Evolutionary conservation across 78 protist species (phyloP), one percentile per base, ranked within the genome.

Genomic region (Goniomonas avonlea): DNA sequence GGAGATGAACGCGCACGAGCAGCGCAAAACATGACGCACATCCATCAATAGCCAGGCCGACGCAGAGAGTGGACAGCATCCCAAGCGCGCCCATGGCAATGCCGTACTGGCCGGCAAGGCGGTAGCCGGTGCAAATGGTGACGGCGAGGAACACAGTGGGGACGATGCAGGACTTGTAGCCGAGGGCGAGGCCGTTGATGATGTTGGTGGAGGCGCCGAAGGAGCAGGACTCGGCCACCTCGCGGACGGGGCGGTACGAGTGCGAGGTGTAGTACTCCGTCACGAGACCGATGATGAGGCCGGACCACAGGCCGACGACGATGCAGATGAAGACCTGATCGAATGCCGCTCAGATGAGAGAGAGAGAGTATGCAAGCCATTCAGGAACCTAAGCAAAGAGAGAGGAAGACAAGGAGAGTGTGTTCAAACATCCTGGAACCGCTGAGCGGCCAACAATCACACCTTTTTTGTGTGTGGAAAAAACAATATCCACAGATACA

Each of bases 221-320:
- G 73, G 38, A 61, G 32, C 83, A 17, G 25, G 87, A 27, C 7
- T 61, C 60, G 45, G 81, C 80, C 5, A 89, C 61, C 23, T 27
- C 29, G 23, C 31, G 79, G 20, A 81, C 70, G 4, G 92, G 92
- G 29, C 17, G 18, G 40, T 85, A 82, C 38, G 80, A 27, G 73
- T 53, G 60, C 9, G 89, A 85, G 50, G 92, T 89, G 69, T n/a
- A 85, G 87, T 82, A 89, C 82, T 89, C 92, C 31, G 92, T 85
- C 53, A 82, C 1, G 55, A 81, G 35, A 39, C 89, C 92, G 43
- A 89, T 85, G 41, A 61, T 31, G 55, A 82, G 2, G 20, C 92
- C 92, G 18, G 71, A 80, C 43, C 38, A 9, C 18, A 89, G 86
- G 29, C 92, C 92, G 59, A 56, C 29, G 53, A 40, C 68, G 73